phyloP scores from a whole-genome alignment of 2,329 filamentous ascomycete genomes.

The Sporothrix brunneoviolacea region DNA sequence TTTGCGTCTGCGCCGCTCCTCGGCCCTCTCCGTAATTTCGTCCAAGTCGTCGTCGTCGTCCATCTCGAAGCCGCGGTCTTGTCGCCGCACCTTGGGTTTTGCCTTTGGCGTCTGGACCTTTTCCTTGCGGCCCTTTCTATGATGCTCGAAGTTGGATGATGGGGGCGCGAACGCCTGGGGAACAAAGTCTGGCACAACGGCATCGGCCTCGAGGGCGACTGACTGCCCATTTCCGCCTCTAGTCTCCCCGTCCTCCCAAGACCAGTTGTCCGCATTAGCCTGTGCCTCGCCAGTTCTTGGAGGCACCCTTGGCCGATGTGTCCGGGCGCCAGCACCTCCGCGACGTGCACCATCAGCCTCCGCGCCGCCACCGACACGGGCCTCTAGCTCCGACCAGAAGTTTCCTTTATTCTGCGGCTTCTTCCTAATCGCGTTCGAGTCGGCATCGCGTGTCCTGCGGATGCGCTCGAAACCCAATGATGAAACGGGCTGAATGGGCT shows the following conservation, averaged over 20 bases:
- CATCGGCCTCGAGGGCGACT: no score
- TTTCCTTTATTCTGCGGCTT: background rate
- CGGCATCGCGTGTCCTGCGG: background rate
- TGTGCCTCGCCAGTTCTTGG: background rate
- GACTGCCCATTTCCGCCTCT: no score
- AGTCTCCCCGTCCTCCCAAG: background rate
- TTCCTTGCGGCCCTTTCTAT: slow-evolving; percentile 8
- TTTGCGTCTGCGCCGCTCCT: slow-evolving; percentile 35
- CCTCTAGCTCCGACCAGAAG: slow-evolving; percentile 9
- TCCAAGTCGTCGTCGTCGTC: slow-evolving; percentile 39
- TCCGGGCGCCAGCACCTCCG: background rate
- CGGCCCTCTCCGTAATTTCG: slow-evolving; percentile 29
- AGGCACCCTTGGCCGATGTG: background rate
- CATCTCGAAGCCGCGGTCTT: slow-evolving; percentile 17
- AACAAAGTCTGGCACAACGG: no score
- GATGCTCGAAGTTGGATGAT: background rate
- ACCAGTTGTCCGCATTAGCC: background rate
- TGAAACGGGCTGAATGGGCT: background rate
- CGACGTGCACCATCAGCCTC: background rate
- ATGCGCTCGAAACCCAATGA: background rate
- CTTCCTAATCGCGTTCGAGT: no score
- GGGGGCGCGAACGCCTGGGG: background rate
- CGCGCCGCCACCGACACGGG: background rate
- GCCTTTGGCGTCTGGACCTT: background rate
- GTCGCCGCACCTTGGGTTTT: slow-evolving; percentile 4